Conservation (phyloP, 1,284 basidiomycete genomes). For the Blastosporella zonata region DNA sequence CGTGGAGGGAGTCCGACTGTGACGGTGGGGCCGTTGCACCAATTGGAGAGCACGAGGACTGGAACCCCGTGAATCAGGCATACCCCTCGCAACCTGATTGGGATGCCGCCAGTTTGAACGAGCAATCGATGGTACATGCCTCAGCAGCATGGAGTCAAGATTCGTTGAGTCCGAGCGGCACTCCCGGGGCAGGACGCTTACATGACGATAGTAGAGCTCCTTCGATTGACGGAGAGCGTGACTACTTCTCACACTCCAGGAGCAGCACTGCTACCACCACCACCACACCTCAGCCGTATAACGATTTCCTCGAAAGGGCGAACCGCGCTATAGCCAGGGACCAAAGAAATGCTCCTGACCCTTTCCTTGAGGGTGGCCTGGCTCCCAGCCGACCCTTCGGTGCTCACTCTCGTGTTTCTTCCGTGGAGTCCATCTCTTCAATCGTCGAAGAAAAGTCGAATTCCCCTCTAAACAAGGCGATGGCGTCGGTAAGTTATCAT, state of each 20-base stretch:
- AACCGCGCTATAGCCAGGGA: conserved; percentile 81
- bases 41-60: conserved; percentile 43
- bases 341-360: conserved; percentile 74
- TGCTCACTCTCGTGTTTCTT: conserved; percentile 74
- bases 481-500: conserved; percentile 63
- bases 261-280: conserved; percentile 27
- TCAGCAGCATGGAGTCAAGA: conserved; percentile 61
- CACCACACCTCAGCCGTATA: conserved; percentile 48
- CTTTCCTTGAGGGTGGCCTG: conserved; percentile 65
- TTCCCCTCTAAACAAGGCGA: conserved; percentile 89
- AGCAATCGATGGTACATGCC: conserved; percentile 28
- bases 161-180: conserved; percentile 43
- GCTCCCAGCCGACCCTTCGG: conserved; percentile 75
- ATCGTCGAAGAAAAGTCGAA: conserved; percentile 88
- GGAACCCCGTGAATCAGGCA: conserved; percentile 40
- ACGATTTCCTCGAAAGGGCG: conserved; percentile 80
- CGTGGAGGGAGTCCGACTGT: conserved; percentile 76
- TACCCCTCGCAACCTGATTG: conserved; percentile 44
- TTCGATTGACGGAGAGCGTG: conserved; percentile 57
- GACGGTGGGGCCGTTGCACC: conserved; percentile 48
- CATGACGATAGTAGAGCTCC: conserved; percentile 32
- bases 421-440: conserved; percentile 83
- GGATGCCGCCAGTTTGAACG: conserved; percentile 40
- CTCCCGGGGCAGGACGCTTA: conserved; percentile 15
- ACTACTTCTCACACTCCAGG: conserved; percentile 46